Conservation (phyloP, 2,329 filamentous ascomycete species). For the Neocatenulostroma microsporum region DNA sequence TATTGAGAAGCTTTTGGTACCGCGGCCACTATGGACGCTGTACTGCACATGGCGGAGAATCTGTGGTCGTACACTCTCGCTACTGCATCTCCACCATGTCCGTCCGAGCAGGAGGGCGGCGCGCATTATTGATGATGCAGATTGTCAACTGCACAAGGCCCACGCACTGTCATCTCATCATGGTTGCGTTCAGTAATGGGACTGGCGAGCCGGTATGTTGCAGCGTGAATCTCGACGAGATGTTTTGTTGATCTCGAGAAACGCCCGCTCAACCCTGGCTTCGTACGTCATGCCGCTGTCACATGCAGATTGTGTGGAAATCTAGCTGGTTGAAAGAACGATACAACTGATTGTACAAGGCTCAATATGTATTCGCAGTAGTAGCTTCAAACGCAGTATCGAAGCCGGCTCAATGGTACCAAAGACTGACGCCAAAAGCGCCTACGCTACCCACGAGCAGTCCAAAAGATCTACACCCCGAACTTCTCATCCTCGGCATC, state of each 20-base stretch:
- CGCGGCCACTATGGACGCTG: conserved; percentile 22
- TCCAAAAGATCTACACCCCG: not conserved
- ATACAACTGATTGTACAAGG: not conserved
- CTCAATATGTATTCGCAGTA: not conserved
- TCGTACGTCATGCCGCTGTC: not conserved
- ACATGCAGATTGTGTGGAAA: not conserved
- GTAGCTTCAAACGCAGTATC: not conserved
- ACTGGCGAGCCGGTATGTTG: no score
- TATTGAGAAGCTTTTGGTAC: conserved; percentile 18
- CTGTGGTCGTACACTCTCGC: conserved; percentile 21
- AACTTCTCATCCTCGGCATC: conserved; percentile 6
- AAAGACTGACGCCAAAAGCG: not conserved
- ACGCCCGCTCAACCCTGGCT: not conserved
- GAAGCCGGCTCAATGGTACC: no score
- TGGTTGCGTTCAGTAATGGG: not conserved
- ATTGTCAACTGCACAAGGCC: not conserved
- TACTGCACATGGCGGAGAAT: conserved; percentile 25
- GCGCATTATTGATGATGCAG: conserved; percentile 17
- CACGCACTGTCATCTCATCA: not conserved
- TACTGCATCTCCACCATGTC: conserved; percentile 18
- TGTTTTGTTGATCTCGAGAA: not conserved
- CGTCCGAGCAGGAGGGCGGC: conserved; percentile 20
- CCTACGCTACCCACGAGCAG: not conserved
- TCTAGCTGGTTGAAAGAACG: not conserved
- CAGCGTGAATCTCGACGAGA: not conserved